These are phyloP conservation scores for Mucor racemosus DNA, from an alignment of 371 early-diverging fungal genomes.

Conservation along the genomic window DNA sequence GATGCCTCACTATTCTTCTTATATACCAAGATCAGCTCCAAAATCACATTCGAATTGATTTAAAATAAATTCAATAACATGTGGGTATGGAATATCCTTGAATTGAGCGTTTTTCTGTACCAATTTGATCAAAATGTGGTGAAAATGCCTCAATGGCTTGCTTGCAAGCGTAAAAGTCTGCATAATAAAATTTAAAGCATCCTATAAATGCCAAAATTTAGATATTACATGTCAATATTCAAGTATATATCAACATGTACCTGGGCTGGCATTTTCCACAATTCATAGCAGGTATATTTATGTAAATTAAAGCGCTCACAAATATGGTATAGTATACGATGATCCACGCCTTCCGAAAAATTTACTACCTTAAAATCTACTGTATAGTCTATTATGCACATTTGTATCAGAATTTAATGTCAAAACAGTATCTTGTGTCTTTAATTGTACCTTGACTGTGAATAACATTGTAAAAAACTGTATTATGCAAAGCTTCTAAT, in stretches of 20 bases:
- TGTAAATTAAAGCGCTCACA: slow-evolving; percentile 1
- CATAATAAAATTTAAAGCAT: slow-evolving; percentile 2
- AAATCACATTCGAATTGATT: neutral
- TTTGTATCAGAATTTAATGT: neutral
- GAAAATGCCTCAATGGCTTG: slow-evolving; percentile 6
- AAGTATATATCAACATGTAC: neutral
- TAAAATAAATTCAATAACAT: neutral
- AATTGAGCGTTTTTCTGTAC: neutral
- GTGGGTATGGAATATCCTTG: neutral
- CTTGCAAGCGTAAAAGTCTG: neutral
- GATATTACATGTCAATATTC: no score
- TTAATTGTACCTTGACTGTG: neutral
- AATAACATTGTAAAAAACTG: slow-evolving; percentile 26
- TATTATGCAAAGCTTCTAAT: slow-evolving; percentile 15
- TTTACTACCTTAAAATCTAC: slow-evolving; percentile 30
- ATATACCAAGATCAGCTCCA: neutral
- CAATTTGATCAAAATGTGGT: neutral
- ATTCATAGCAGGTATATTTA: neutral
- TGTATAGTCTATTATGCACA: slow-evolving; percentile 11
- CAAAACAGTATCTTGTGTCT: neutral
- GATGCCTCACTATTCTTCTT: neutral
- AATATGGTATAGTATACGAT: neutral
- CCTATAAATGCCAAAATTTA: neutral
- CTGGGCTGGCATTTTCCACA: slow-evolving; percentile 3
- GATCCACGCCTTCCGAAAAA: slow-evolving; percentile 22